Base-by-base conservation (phyloP, 1,284 basidiomycete genomes). In the Vanrija humicola region DNA sequence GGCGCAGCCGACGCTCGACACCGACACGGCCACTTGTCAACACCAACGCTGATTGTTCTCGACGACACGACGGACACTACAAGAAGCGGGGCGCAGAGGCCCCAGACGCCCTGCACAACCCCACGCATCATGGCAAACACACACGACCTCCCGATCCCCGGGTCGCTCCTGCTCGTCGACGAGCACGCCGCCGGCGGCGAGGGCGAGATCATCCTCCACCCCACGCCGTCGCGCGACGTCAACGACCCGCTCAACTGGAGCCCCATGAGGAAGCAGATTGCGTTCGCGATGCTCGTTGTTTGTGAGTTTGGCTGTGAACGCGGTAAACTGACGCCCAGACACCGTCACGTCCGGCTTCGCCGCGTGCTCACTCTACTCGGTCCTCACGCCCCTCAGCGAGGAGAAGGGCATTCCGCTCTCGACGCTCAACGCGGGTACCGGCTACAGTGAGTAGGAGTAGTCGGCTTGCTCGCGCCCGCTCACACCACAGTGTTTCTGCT, bases 241-340 rank as follows among this genome's bases (percentile, higher is more conserved):
- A 62, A 63, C 29, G 64, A 66, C 48, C 64, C 64, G 6, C 49
- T 66, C 18, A 48, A 52, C 48, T 66, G 64, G 64, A 48, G 48
- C 12, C 34, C 43, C 28, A 48, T 52, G 44, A 53, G 64, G 25
- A 65, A 65, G 54, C 51, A 58, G 50, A 16, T 63, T n/a, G 50
- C 51, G 15, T 46, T 59, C 14, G 21, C 45, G 10, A 61, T 61
- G 56, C 62, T 64, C 10, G 50, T 61, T 19, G 25, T 54, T 9
- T 63, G 61, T 61, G 38, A 38, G 59, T 55, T 14, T 12, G 34
- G 12, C 34, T 15, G n/a, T n/a, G n/a, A n/a, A 3, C 12, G 34
- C 28, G 8, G 16, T 7, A 10, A 25, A 9, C 43, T 45, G 14
- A 43, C 23, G 2, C 9, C 34, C 49, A 62, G 61, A 57, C 43